Evolutionary conservation across 805 yeast genomes (phyloP), one percentile per base, ranked within the genome.

Genomic region (Saccharomycodes ludwigii): DNA sequence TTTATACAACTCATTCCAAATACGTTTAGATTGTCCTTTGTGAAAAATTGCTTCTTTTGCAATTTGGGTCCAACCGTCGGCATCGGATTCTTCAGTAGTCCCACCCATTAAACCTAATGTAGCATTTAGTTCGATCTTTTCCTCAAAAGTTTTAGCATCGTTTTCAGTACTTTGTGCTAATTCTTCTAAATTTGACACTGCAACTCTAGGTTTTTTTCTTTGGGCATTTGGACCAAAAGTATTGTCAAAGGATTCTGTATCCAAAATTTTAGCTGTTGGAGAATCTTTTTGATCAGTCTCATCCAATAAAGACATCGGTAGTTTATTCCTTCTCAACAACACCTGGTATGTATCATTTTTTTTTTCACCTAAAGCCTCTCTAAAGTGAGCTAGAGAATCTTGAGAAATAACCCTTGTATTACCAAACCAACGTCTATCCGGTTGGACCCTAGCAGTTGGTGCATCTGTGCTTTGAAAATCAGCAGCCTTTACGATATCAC

Each of bases 1-100:
- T 54, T 88, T 88, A 59, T 91, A 88, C 38, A 88, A 66, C 56
- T 88, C 98, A 57, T 91, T 91, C 98, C 98, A 88, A 45, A 88
- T 88, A 64, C 98, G 80, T 61, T 88, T 88, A 29, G 96, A 85
- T 63, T 88, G 98, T 47, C 98, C 98, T 56, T 88, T 88, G 52
- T 79, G 76, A 67, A 88, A 88, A 57, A 88, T 86, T 38, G 91
- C 86, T 58, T 91, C 98, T 53, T 83, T 85, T 24, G 96, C 95
- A 47, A 83, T 91, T 46, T 76, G 77, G 4, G 93, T 69, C 71
- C 79, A 82, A 34, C 83, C 95, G 43, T 84, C 94, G 30, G 76
- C 73, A 34, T 53, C 54, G n/a, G n/a, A n/a, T 29, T 66, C 62
- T 23, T 56, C 58, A 18, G 56, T 60, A 8, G 68, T 61, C 15